phyloP scores from a whole-genome alignment of 768 basidiomycete species.

The Boletales sp. region DNA sequence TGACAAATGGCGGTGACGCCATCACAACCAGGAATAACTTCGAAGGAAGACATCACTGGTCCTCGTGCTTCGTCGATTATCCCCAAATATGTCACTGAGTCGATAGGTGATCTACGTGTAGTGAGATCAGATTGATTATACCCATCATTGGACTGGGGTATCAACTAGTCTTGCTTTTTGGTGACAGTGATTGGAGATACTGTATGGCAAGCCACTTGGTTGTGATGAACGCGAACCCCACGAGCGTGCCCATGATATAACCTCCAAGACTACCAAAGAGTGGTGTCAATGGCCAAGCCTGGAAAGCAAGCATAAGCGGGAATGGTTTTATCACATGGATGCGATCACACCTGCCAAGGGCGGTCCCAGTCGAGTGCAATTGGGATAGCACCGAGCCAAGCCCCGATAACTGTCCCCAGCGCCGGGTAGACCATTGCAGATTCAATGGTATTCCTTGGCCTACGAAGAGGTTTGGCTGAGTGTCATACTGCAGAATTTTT shows the following conservation, averaged over 20 bases:
- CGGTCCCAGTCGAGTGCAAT: constrained; percentile 96
- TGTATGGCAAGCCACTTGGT: constrained; percentile 38
- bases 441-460: constrained; percentile 65
- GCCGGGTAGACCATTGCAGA: constrained; percentile 77
- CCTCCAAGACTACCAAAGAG: constrained; percentile 70
- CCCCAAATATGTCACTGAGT: constrained; percentile 77
- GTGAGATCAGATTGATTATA: constrained; percentile 21
- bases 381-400: constrained; percentile 80
- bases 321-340: background rate
- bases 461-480: constrained; percentile 22
- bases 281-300: constrained; percentile 85
- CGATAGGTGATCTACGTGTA: constrained; percentile 75
- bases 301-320: background rate
- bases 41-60: constrained; percentile 68
- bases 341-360: constrained; percentile 82
- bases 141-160: background rate
- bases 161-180: constrained; percentile 25
- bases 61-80: constrained; percentile 66
- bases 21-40: constrained; percentile 62
- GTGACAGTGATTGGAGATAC: constrained; percentile 25
- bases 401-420: constrained; percentile 66
- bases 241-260: constrained; percentile 57
- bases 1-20: background rate
- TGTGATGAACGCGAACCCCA: constrained; percentile 47
- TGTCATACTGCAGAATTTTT: background rate